Evolutionary conservation across 768 basidiomycete genomes (phyloP), one percentile per base, ranked within the genome.

Genomic region (Suillus weaverae): DNA sequence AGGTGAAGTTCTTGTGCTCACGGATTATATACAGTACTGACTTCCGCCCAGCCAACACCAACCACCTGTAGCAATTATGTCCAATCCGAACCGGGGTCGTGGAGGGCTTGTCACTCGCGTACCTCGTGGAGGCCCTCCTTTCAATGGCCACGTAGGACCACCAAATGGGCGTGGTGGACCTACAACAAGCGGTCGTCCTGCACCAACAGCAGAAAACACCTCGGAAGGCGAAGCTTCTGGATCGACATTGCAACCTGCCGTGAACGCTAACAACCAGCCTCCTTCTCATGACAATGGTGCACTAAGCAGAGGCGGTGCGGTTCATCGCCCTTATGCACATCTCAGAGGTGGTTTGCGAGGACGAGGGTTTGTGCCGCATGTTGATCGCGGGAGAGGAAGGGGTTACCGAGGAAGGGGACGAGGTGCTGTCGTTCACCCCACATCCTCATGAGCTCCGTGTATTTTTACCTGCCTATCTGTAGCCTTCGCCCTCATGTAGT

Each of bases 11-110:
- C 18, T 63, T 61, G 33, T 20, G 43, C 35, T 41, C 46, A 13
- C 5, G 4, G 16, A 38, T 50, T 61, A 56, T 64, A 35, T 46
- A 32, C 51, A 10, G 9, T 20, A 10, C 20, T 53, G 35, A 14
- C 20, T 44, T 38, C 53, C 65, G 26, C 65, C 54, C 66, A 18
- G 48, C 18, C 20, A 22, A 63, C 22, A 18, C 43, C 71, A 72
- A 67, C 60, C 76, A 2, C 83, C 84, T 4, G 81, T 92, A 18
- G 83, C 86, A 39, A 93, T 94, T 62, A 90, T 93, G 89, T 74
- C 84, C 16, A 94, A 94, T 70, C 92, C 92, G 0, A 88, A 89
- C 66, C 75, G 80, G 44, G 80, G 77, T 11, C 81, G 79, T 38
- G 73, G 74, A 55, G 71, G 74, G 33, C 66, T 62, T 36, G 48